Evolutionary conservation across 2,329 filamentous ascomycete genomes (phyloP).

Genomic region (Exophiala phaeomuriformis): DNA sequence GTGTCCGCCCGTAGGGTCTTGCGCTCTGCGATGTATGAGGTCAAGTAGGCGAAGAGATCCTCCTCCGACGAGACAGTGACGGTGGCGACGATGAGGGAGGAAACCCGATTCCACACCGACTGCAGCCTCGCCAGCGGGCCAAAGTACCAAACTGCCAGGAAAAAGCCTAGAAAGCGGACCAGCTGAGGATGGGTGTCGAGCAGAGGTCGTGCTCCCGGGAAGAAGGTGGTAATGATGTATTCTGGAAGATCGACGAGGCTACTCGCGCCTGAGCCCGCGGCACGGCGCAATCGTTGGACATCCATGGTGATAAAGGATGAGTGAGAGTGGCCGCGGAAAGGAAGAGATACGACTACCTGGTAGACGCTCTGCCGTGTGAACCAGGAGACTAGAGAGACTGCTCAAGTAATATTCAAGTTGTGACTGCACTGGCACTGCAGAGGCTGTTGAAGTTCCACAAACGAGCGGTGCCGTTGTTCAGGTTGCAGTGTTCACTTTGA

Average conservation of each 20-base stretch:
- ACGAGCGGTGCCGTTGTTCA: neutral
- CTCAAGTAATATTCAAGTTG: constrained; percentile 7
- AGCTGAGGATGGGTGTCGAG: constrained; percentile 23
- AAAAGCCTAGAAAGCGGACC: constrained; percentile 24
- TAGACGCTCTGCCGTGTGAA: too few species aligned
- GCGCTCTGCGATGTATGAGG: constrained; percentile 19
- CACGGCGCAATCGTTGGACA: constrained; percentile 14
- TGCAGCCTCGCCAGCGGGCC: constrained; percentile 22
- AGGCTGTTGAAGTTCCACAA: neutral
- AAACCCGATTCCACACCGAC: constrained; percentile 22
- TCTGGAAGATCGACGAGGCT: constrained; percentile 22
- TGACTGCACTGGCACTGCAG: too few species aligned
- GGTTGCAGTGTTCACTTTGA: too few species aligned
- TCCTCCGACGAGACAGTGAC: constrained; percentile 25
- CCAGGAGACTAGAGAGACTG: neutral
- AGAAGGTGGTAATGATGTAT: constrained; percentile 25
- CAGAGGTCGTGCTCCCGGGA: constrained; percentile 23
- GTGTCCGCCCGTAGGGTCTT: constrained; percentile 23
- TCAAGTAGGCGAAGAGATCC: constrained; percentile 26
- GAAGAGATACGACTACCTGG: neutral
- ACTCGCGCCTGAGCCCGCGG: constrained; percentile 7
- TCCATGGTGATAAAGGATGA: constrained; percentile 10
- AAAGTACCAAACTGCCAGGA: constrained; percentile 26
- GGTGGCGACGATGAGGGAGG: constrained; percentile 22
- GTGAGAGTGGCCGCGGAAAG: neutral